Evolutionary conservation across 2,329 filamentous ascomycete genomes (phyloP), one percentile per base, ranked within the genome.

Genomic region (Ophiostoma quercus): DNA sequence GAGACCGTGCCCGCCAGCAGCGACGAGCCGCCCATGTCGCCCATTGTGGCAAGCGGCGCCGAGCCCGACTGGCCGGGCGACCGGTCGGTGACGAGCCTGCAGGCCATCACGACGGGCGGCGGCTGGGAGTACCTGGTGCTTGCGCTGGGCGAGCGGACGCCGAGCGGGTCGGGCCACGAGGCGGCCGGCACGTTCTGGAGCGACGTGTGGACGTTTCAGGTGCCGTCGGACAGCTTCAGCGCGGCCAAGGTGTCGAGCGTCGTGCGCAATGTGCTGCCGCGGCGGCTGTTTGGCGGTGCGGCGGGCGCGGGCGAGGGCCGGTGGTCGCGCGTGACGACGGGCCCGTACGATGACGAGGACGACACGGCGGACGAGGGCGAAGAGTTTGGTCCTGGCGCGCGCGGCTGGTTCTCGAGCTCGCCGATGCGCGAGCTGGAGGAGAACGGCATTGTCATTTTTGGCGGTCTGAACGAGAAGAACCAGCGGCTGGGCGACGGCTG

Each of bases 191-290:
- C 80, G 71, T 88, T 87, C 76, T 83, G 82, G 78, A 78, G 81
- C 72, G 87, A 90, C 75, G 83, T 88, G 22, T 90, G 88, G 88
- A 82, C 84, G 19, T 90, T 88, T 78, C 85, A 88, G 77, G 82
- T 88, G 22, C 86, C 85, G 11, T 82, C 85, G 11, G 77, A 82
- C 66, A 82, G 83, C 70, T 83, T 84, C 80, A 84, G 84, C 16
- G 79, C 82, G 0, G 85, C 85, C 1, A 84, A 84, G 74, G 77
- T 88, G 71, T 82, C 83, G 39, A 81, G 87, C 71, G 84, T 85
- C n/a, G 79, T 73, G 54, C 72, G 71, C 62, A 65, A 57, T 51
- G 41, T 69, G 34, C 66, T 74, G 37, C 72, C 72, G 9, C 63
- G 60, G 19, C 47, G 69, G 25, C 63, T 71, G 66, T 71, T 73